Evolutionary conservation across 2,329 filamentous ascomycete species (phyloP).

Genomic region (Talaromyces piceae): DNA sequence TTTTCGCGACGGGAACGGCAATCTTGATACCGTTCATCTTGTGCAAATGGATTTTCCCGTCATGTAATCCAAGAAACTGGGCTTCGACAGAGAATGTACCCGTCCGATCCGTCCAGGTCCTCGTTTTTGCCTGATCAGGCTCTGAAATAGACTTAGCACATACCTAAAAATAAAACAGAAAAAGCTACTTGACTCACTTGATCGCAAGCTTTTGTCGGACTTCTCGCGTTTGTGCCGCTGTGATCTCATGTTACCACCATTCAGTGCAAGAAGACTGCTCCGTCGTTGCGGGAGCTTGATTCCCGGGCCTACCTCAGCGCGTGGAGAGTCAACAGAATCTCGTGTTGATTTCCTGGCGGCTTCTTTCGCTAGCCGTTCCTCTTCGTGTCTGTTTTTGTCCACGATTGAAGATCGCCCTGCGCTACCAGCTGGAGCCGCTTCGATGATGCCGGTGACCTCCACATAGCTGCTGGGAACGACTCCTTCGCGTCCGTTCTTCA

Average conservation of each 20-base stretch:
- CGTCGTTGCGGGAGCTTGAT: slow-evolving; percentile 68
- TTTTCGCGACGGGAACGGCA: slow-evolving; percentile 88
- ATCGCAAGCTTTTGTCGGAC: slow-evolving; percentile 54
- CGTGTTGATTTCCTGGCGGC: slow-evolving; percentile 60
- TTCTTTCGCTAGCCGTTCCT: slow-evolving; percentile 75
- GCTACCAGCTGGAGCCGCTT: slow-evolving; percentile 44
- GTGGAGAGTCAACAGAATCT: slow-evolving; percentile 43
- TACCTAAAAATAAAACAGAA: background rate
- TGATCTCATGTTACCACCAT: slow-evolving; percentile 61
- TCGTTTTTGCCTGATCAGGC: slow-evolving; percentile 73
- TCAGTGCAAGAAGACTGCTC: slow-evolving; percentile 65
- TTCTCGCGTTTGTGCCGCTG: slow-evolving; percentile 68
- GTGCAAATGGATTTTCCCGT: slow-evolving; percentile 95
- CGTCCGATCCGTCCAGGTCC: slow-evolving; percentile 90
- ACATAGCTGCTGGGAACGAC: slow-evolving; percentile 96
- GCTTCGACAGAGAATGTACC: slow-evolving; percentile 97
- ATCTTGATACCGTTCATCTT: slow-evolving; percentile 98
- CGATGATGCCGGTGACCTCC: slow-evolving; percentile 66
- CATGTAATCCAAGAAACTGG: slow-evolving; percentile 87
- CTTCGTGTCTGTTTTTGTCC: slow-evolving; percentile 70
- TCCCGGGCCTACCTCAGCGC: slow-evolving; percentile 68
- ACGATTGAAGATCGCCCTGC: slow-evolving; percentile 57
- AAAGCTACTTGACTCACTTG: slow-evolving; percentile 52
- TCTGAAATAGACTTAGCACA: slow-evolving; percentile 43
- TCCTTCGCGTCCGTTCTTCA: slow-evolving; percentile 90